Evolutionary conservation across 176 grass and related monocot genomes (phyloP), one percentile per base, ranked within the genome.

Genomic region (Zea luxurians): DNA sequence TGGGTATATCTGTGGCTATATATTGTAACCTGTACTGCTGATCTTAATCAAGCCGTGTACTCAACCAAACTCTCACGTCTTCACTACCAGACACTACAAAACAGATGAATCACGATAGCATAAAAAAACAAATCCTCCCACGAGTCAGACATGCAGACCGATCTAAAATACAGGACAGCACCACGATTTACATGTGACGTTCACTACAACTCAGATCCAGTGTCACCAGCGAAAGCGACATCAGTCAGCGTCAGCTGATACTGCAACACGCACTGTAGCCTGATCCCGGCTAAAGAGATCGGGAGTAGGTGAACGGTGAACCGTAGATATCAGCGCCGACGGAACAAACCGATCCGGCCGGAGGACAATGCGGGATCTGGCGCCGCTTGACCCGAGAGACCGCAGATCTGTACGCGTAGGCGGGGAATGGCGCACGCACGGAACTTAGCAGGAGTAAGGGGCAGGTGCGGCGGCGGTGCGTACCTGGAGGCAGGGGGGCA

Each of bases 401-500:
- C 4, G 0, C 87, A 81, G 87, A 89, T 89, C 87, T 85, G 78
- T 5, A 5, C 49, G 16, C 61, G 8, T 5, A 73, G 48, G 16
- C 69, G 13, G 27, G 76, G 48, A 77, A 86, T 76, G 76, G 41
- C 64, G 44, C 42, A 12, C 49, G 80, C 64, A 13, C 10, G 53
- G 69, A 37, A 44, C 50, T 58, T 0, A n/a, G 7, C 34, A 59
- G 59, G 37, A 50, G 36, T 40, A 50, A 80, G 49, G 49, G 1
- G 48, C 46, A 10, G 41, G 46, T 6, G 1, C 18, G 38, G 37
- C 10, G 45, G 54, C 16, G 40, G 37, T 8, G 60, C 66, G n/a
- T 12, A 99, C 96, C 96, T 95, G 92, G 74, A 99, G 92, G 83
- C 96, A 99, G 8, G 96, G 96, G 7, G 96, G 96, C 18, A 99